Base-by-base conservation (phyloP, 2,329 filamentous ascomycete genomes). In the Botryotinia narcissicola region DNA sequence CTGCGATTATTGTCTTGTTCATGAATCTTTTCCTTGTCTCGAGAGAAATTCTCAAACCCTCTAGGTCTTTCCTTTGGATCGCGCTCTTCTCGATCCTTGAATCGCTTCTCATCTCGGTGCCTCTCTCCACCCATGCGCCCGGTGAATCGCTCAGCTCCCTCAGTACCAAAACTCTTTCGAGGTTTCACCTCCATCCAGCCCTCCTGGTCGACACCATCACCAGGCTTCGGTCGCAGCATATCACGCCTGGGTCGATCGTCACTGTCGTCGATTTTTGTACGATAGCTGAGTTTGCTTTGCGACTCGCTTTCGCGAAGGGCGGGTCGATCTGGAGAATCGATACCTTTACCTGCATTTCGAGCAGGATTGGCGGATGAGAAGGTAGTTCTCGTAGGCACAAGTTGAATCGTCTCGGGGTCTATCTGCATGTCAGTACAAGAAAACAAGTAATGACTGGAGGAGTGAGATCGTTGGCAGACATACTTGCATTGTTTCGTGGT, bases 321-420 rank as follows among this genome's bases (percentile, higher is more conserved):
- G 37, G 82, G 74, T 59, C 84, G 82, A 74, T 86, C 85, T 35
- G 82, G 81, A 66, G 82, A 78, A 73, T 87, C 85, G 73, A 84
- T 81, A 1, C 75, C 74, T 75, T 80, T 81, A 42, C 73, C 79
- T 81, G 75, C 60, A 74, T 78, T 81, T 76, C 89, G 86, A 70
- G 85, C 82, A 46, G 88, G 85, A 74, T 92, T 93, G 35, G 91
- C 88, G 1, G 94, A 97, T 71, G 93, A 89, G 82, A 98, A 97
- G 62, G 90, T 89, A 64, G 90, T 93, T 82, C 93, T 93, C 2
- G 94, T 93, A 32, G 94, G 94, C 22, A 93, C 94, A 73, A 97
- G 91, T 74, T 96, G 88, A 73, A 97, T 92, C 76, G 97, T 94
- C 78, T 97, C 95, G 79, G 88, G 84, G 81, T 89, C 90, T 92